A percentile compares a stretch with the other conserved stretches of the same genome.
Evolutionary conservation across 768 basidiomycete genomes (phyloP).

Genomic region (Lactarius psammicola): DNA sequence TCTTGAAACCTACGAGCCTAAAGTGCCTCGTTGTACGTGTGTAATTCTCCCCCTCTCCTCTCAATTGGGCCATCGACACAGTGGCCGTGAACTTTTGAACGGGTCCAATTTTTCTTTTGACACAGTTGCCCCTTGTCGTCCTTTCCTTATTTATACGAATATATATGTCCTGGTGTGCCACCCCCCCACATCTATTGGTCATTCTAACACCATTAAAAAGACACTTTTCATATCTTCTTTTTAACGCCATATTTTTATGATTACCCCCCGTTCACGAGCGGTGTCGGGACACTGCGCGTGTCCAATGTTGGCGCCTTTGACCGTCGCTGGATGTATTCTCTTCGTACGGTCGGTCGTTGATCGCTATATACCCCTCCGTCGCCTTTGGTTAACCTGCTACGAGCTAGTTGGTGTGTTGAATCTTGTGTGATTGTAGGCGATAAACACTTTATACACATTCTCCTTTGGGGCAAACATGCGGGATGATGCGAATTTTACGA

Average conservation of each 20-base stretch:
- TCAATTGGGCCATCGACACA: not conserved
- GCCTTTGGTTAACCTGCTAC: slow-evolving; percentile 15
- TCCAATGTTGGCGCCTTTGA: not conserved
- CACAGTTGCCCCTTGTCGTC: not conserved
- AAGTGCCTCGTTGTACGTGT: slow-evolving; percentile 15
- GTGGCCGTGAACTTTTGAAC: not conserved
- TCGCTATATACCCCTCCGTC: slow-evolving; percentile 19
- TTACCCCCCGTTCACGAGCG: slow-evolving; percentile 1
- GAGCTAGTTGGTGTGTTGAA: slow-evolving; percentile 4
- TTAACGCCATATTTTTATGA: slow-evolving; percentile 14
- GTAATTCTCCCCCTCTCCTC: not conserved
- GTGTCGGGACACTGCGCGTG: slow-evolving; percentile 19
- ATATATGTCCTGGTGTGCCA: not conserved
- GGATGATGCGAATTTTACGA: too few species aligned
- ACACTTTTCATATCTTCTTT: not conserved
- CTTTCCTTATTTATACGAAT: slow-evolving; percentile 6
- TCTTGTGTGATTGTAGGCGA: slow-evolving; percentile 11
- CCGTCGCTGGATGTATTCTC: slow-evolving; percentile 5
- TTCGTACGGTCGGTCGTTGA: slow-evolving; percentile 8
- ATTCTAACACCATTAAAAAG: slow-evolving; percentile 1
- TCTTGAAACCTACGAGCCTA: not conserved
- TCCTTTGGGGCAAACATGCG: not conserved
- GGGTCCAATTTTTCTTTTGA: not conserved
- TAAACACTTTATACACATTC: not conserved
- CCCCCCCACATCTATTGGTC: not conserved